Evolutionary conservation across 306 rosid species (phyloP), one percentile per base, ranked within the genome.

Genomic region (Echinosophora koreensis): DNA sequence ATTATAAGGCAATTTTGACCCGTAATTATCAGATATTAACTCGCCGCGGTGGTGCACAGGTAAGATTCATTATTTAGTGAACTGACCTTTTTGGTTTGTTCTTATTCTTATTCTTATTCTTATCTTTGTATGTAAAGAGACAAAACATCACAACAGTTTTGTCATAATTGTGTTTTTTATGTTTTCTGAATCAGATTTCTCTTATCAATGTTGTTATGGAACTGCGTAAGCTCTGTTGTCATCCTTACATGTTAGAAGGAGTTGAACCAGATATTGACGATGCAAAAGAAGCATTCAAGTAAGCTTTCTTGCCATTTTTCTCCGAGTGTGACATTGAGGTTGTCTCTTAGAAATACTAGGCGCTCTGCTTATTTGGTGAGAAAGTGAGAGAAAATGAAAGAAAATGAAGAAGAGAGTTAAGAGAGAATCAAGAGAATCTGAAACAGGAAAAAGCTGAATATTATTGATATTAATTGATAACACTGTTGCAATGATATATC

Each of bases 181-280:
- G 32, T 71, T 68, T 82, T 82, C 38, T 76, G 61, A 74, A 81
- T 85, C 94, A 96, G 99, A 96, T 96, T 77, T 92, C 99, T 72
- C 96, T 96, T 80, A 92, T 91, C 87, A 96, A 96, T 58, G 99
- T 96, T 86, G 99, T 96, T 10, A 96, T 96, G 99, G 96, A 96
- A 82, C 85, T 96, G 83, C 92, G 99, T 72, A 96, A 92, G 87
- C 99, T 96, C 52, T 96, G 99, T 78, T 96, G 99, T 82, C 99
- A 96, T 84, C 77, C 99, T 73, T 92, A 89, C 82, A 92, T 96
- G 98, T 87, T 96, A 76, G 99, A 92, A 83, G 99, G 99, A 81
- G 99, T 96, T 71, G 99, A 96, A 80, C 98, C 98, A 59, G 98
- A 89, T 59, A 92, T 92, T 77, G 88, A 83, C 11, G 99, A 96